A percentile compares a stretch with the other conserved stretches of the same genome.
These are phyloP conservation scores for Fusarium musae DNA, from an alignment of 2,329 filamentous ascomycete species.

Conservation along the genomic window DNA sequence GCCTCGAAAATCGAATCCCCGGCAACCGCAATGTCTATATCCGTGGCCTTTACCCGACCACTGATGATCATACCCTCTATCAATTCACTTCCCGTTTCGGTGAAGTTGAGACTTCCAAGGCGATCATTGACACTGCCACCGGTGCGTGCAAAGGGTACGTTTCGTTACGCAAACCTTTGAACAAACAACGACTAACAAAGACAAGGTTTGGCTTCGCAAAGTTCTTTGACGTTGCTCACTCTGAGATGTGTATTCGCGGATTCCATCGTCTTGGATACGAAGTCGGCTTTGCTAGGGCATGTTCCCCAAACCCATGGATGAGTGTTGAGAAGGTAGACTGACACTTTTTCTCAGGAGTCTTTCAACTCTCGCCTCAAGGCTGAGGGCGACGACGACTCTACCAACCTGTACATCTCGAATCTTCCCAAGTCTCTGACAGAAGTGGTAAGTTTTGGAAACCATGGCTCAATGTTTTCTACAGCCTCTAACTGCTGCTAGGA, in stretches of 20 bases:
- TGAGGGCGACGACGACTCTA: conserved; percentile 87
- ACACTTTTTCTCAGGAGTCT: conserved; percentile 74
- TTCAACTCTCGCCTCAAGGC: conserved; percentile 99
- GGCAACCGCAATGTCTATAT: conserved; percentile 99
- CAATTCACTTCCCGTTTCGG: conserved; percentile 89
- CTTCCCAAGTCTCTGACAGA: conserved; percentile 93
- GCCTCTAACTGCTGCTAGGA: conserved; percentile 60
- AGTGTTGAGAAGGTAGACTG: not conserved
- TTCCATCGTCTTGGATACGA: conserved; percentile 96
- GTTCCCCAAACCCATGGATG: conserved; percentile 37
- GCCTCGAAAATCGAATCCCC: conserved; percentile 88
- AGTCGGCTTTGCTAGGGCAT: conserved; percentile 92
- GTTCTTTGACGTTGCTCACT: conserved; percentile 86
- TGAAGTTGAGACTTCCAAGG: conserved; percentile 95
- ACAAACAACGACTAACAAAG: conserved; percentile 12
- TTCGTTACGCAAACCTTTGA: conserved; percentile 17
- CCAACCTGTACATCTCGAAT: conserved; percentile 98
- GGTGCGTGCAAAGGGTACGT: conserved; percentile 94
- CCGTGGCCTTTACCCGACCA: conserved; percentile 92
- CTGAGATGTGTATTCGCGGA: conserved; percentile 94
- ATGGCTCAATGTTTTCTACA: not conserved
- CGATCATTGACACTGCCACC: conserved; percentile 94
- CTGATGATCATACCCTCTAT: conserved; percentile 88
- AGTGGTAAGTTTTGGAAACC: conserved; percentile 68
- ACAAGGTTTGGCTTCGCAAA: conserved; percentile 95